phyloP scores from a whole-genome alignment of 2,329 filamentous ascomycete genomes.

The Raffaelea ambrosiae region DNA sequence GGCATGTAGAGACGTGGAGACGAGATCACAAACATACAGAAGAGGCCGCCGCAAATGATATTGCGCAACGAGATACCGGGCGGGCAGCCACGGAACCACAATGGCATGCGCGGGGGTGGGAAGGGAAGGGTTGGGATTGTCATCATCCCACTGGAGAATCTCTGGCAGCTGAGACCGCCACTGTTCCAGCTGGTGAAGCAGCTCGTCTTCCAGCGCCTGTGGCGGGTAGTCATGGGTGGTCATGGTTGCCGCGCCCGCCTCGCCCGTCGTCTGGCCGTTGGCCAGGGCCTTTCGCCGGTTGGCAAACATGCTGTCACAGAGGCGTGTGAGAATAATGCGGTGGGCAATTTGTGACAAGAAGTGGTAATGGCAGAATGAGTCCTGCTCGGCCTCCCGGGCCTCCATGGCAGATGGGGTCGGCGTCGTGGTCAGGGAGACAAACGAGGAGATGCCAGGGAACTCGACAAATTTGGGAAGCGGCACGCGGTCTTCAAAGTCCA shows the following conservation, averaged over 20 bases:
- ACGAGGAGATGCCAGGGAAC: conserved; percentile 10
- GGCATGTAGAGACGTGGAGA: too few species aligned
- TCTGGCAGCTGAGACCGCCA: conserved; percentile 42
- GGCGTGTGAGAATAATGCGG: conserved; percentile 44
- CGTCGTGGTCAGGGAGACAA: neutral
- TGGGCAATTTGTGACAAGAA: conserved; percentile 48
- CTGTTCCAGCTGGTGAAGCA: conserved; percentile 45
- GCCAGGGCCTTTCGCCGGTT: conserved; percentile 13
- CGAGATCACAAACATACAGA: conserved; percentile 1
- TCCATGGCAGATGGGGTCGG: neutral
- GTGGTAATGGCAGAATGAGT: conserved; percentile 47
- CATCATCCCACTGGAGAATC: conserved; percentile 10
- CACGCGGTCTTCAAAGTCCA: conserved; percentile 40
- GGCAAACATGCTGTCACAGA: conserved; percentile 32
- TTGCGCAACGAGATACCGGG: conserved; percentile 12
- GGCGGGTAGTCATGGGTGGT: conserved; percentile 29
- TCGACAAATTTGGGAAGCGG: conserved; percentile 40
- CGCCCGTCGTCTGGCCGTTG: conserved; percentile 8
- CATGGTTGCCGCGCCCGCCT: conserved; percentile 4
- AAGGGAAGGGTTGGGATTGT: neutral
- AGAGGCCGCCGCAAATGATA: conserved; percentile 14
- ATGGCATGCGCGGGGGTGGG: conserved; percentile 6
- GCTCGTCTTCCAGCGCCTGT: conserved; percentile 38
- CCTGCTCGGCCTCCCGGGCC: conserved; percentile 14
- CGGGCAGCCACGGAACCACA: conserved; percentile 15